Base-by-base conservation (phyloP, 176 grass and related monocot species). In the Carex kokanica region DNA sequence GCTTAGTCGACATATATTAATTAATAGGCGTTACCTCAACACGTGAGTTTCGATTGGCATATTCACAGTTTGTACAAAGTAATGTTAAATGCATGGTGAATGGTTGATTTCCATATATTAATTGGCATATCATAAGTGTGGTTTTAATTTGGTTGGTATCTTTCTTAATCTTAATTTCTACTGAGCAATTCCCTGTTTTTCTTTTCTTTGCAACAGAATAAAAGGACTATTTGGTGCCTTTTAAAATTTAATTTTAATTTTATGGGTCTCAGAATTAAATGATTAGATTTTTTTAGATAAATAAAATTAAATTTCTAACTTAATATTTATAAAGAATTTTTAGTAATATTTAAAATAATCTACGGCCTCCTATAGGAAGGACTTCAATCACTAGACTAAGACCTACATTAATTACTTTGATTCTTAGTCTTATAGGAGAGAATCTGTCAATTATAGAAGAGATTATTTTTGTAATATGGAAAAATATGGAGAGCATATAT, bases 61-160 rank as follows among this genome's bases (percentile, higher is more conserved):
- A 54, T 77, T 77, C 49, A 77, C n/a, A 49, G 29, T 53, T 54
- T 77, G 73, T 77, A 77, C 49, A 77, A 77, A 77, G 18, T 77
- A 54, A 71, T 71, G 36, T 43, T 54, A n/a, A n/a, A 31, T 53
- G 23, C 45, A 49, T 49, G 73, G 17, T 2, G 41, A 20, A 43
- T 70, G 14, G 8, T 77, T 77, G 73, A 77, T 54, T 31, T 75
- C 47, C n/a, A 52, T 51, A 74, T 49, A 54, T 54, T 54, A 32
- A 64, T 64, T 64, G 0, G 8, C 47, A 25, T 25, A 75, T 75
- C 11, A 8, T 9, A 77, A 54, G 12, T 53, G 18, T 74, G 8
- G 3, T 74, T 25, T 20, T 16, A 1, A 5, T 58, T 47, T 73
- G 31, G 16, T 41, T 69, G 10, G 13, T 18, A 17, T 36, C 11